Evolutionary conservation across 2,329 filamentous ascomycete species (phyloP), one percentile per base, ranked within the genome.

Genomic region (Camillea tinctor): DNA sequence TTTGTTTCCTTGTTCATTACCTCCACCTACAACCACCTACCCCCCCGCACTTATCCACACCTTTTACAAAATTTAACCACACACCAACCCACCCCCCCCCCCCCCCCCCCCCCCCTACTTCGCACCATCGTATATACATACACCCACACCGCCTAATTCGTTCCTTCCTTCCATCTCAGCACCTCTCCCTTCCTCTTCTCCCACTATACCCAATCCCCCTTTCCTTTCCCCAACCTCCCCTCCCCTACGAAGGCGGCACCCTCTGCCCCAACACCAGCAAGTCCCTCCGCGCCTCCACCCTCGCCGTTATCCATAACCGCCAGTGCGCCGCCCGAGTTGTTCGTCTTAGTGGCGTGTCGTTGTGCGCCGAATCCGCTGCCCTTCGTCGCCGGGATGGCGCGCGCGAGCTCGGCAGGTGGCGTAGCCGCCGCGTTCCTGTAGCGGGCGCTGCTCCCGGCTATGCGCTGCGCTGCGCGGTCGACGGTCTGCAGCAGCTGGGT

Each of bases 241-340:
- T 64, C 66, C 6, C 24, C 24, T 26, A 26, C 24, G 24, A 26
- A 26, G 68, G 68, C 58, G 68, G 68, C 15, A 66, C 66, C 2
- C 71, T 74, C 65, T 73, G 69, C 60, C 71, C 68, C 52, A 80
- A 64, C 3, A 77, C 72, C 6, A 79, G 80, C 54, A 83, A 69
- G 51, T 81, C 68, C 63, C 76, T 79, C 67, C 76, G 74, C 0
- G 80, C 78, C 55, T 79, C 75, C 58, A 81, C 77, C 63, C 9
- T 82, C 79, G 52, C 89, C 89, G 61, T 89, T 88, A 76, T 96
- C 98, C 9, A 85, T 89, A 8, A 88, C 88, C 0, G 95, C 95
- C 79, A 98, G 94, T 68, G 98, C 92, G 65, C 94, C 95, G 13
- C 94, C 94, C 1, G 90, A 94, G 81, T 97, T 93, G 81, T 98